Evolutionary conservation across 2,329 filamentous ascomycete species (phyloP), one percentile per base, ranked within the genome.

Genomic region (Cordyceps farinosa): DNA sequence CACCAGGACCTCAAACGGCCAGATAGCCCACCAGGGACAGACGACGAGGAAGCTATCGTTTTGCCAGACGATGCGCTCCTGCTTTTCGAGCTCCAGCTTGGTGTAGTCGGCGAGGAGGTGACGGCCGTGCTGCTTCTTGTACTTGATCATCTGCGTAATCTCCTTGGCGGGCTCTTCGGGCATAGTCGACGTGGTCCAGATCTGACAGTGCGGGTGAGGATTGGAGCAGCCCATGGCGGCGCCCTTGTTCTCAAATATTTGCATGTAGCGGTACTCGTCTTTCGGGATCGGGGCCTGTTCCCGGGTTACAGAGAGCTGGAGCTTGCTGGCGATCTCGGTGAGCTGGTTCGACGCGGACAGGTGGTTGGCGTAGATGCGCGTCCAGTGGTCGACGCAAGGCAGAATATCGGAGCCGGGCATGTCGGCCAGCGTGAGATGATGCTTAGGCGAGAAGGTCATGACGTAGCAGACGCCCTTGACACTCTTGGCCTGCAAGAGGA

Each of bases 161-260:
- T 99, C 95, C 48, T 90, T 84, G 1, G 84, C 85, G 0, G 92
- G 92, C 76, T 99, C 95, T 73, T 98, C 93, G 0, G 95, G 95
- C 68, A 97, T 79, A 7, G 88, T 90, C 29, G 91, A 97, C 0
- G 93, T 96, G 2, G 92, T 95, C 95, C 95, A 99, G 66, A 97
- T 84, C 76, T 99, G 95, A 64, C 95, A 94, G 77, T 99, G 95
- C 0, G 95, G 95, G 75, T 99, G 95, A 1, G 95, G 95, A 75
- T 99, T 99, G 1, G 94, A 98, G 80, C 95, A 99, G 58, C 95
- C 95, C 95, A 99, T 99, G 11, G 94, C 92, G 1, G 90, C 87
- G 58, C 95, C 95, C 78, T 99, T 99, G 81, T 99, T 99, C 79
- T 99, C 95, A 67, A 99, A 99, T 67, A 99, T 98, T 74, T 99